Evolutionary conservation across 2,329 filamentous ascomycete species (phyloP).

Genomic region (Sporothrix globosa): DNA sequence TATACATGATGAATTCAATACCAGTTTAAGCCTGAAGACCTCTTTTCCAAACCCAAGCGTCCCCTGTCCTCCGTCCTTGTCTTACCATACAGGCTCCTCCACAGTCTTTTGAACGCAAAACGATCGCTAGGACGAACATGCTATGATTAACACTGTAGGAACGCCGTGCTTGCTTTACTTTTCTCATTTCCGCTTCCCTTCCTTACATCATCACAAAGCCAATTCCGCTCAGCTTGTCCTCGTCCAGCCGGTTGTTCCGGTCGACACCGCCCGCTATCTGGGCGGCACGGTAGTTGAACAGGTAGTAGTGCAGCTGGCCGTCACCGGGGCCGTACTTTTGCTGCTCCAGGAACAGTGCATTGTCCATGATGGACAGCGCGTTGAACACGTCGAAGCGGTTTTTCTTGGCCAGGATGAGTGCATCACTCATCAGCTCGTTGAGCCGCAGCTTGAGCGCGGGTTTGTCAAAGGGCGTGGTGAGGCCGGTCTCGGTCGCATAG

Average conservation of each 20-base stretch:
- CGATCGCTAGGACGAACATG: neutral
- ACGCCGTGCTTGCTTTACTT: slow-evolving; percentile 9
- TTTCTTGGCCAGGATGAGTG: slow-evolving; percentile 83
- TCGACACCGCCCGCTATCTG: slow-evolving; percentile 86
- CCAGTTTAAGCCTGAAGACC: neutral
- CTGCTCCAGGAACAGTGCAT: slow-evolving; percentile 87
- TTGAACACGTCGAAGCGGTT: slow-evolving; percentile 94
- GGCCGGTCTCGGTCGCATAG: slow-evolving; percentile 83
- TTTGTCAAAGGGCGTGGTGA: slow-evolving; percentile 59
- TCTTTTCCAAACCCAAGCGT: neutral
- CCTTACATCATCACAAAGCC: slow-evolving; percentile 73
- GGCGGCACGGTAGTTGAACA: slow-evolving; percentile 93
- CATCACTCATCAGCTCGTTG: slow-evolving; percentile 79
- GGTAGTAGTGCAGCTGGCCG: slow-evolving; percentile 92
- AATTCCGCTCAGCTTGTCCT: slow-evolving; percentile 78
- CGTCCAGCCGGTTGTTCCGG: slow-evolving; percentile 74
- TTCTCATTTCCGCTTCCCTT: neutral
- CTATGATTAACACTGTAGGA: slow-evolving; percentile 18
- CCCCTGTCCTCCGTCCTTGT: neutral
- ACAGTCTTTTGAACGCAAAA: slow-evolving; percentile 1
- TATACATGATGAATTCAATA: neutral
- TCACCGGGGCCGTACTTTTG: slow-evolving; percentile 95
- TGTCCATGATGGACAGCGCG: slow-evolving; percentile 89
- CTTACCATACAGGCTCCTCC: too few relatives aligned
- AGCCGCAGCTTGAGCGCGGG: slow-evolving; percentile 74